Evolutionary conservation across 1,139 yeast genomes (phyloP).

Genomic region (Blastobotrys proliferans): DNA sequence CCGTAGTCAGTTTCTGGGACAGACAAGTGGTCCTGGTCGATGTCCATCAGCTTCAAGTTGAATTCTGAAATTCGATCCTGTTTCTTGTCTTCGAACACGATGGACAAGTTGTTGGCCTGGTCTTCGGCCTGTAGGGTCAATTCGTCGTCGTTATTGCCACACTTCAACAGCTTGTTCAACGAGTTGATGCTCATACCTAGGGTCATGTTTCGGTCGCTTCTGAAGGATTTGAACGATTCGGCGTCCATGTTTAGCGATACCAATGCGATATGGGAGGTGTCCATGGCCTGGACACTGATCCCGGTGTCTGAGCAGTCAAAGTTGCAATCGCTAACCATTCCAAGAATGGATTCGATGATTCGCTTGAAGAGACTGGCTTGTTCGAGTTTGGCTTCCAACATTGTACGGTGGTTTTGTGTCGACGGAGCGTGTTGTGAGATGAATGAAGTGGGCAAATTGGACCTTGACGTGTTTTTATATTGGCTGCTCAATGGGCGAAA

Average conservation of each 20-base stretch:
- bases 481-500: no score
- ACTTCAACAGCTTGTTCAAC: slow-evolving; percentile 78
- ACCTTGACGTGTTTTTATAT: no score
- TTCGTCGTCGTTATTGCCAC: slow-evolving; percentile 88
- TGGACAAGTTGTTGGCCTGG: slow-evolving; percentile 72
- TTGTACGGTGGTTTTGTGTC: no score
- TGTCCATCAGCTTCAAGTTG: slow-evolving; percentile 88
- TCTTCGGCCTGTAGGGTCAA: slow-evolving; percentile 91
- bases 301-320: slow-evolving; percentile 96
- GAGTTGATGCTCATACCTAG: slow-evolving; percentile 89
- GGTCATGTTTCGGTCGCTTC: slow-evolving; percentile 93
- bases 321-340: slow-evolving; percentile 90
- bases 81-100: slow-evolving; percentile 86
- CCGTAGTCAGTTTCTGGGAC: slow-evolving; percentile 94
- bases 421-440: neutral
- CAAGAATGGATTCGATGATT: slow-evolving; percentile 87
- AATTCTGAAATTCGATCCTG: slow-evolving; percentile 92
- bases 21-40: slow-evolving; percentile 89
- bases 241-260: slow-evolving; percentile 85
- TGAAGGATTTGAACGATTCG: slow-evolving; percentile 86
- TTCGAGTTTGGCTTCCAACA: slow-evolving; percentile 97
- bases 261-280: slow-evolving; percentile 90
- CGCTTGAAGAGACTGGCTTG: slow-evolving; percentile 90
- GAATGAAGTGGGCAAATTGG: neutral
- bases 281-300: slow-evolving; percentile 94